Conservation (phyloP, 306 rosid genomes). For the Astragalus glycyphyllos region DNA sequence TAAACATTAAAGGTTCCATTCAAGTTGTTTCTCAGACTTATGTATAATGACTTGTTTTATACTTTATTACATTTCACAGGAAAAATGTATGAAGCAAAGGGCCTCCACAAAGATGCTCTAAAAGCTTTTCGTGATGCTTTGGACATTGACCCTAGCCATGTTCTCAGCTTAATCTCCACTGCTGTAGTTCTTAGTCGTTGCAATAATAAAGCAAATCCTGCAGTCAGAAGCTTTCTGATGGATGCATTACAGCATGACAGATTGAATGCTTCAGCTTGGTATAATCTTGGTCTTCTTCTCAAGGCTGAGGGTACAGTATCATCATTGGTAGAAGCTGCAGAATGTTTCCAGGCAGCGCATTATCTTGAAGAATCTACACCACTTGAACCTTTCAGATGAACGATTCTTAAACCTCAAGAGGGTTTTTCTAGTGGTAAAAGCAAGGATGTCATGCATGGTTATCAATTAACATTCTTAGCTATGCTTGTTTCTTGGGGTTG, state of each 20-base stretch:
- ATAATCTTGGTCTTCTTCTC: conserved; percentile 77
- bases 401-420: not conserved
- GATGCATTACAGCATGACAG: conserved; percentile 70
- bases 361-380: conserved; percentile 81
- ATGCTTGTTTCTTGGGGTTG: conserved; percentile 24
- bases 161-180: conserved; percentile 70
- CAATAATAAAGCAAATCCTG: conserved; percentile 44
- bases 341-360: conserved; percentile 81
- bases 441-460: conserved; percentile 7
- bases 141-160: conserved; percentile 70
- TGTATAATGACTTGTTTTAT: conserved; percentile 10
- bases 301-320: conserved; percentile 57
- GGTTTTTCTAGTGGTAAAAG: not conserved
- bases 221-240: conserved; percentile 69
- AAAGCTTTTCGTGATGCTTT: conserved; percentile 64
- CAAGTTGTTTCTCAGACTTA: conserved; percentile 9
- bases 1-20: not conserved
- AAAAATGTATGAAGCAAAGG: conserved; percentile 65
- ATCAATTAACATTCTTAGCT: not conserved
- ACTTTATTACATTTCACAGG: conserved; percentile 50
- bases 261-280: conserved; percentile 76
- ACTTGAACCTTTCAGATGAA: conserved; percentile 81
- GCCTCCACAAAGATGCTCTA: conserved; percentile 72
- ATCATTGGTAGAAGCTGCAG: conserved; percentile 68
- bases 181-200: conserved; percentile 63